Conservation (phyloP, 2,329 filamentous ascomycete genomes). For the Coleophoma eucalyptorum region DNA sequence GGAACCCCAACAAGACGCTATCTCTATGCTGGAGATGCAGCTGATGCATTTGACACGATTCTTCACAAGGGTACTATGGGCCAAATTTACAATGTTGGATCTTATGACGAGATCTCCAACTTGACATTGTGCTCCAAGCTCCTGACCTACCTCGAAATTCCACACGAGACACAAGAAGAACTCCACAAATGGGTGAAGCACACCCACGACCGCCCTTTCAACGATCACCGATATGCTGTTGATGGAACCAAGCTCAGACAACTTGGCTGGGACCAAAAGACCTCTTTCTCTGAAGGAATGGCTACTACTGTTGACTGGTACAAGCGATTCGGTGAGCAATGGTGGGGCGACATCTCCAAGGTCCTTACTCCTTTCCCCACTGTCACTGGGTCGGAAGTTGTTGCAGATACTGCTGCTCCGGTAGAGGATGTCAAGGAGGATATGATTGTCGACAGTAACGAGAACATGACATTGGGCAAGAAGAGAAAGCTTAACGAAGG, state of each 20-base stretch:
- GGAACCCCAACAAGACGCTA: constrained; percentile 73
- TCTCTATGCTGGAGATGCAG: constrained; percentile 74
- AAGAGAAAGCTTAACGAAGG: constrained; percentile 18
- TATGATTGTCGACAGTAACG: constrained; percentile 16
- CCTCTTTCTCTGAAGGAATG: constrained; percentile 59
- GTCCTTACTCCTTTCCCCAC: constrained; percentile 66
- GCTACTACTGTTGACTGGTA: constrained; percentile 68
- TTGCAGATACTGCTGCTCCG: constrained; percentile 31
- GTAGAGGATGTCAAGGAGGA: constrained; percentile 25
- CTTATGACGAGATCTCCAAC: constrained; percentile 74
- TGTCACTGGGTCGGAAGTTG: constrained; percentile 50
- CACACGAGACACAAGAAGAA: constrained; percentile 44
- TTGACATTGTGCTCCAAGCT: constrained; percentile 63
- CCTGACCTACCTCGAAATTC: constrained; percentile 57
- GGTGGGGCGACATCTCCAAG: constrained; percentile 70
- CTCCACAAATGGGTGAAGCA: constrained; percentile 66
- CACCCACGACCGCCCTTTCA: constrained; percentile 75
- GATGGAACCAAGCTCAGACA: constrained; percentile 64
- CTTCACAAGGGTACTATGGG: constrained; percentile 72
- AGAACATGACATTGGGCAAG: constrained; percentile 22
- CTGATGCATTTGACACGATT: constrained; percentile 80
- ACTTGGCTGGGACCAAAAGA: constrained; percentile 69
- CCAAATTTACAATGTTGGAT: constrained; percentile 80
- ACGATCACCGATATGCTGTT: constrained; percentile 70
- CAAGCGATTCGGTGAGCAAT: constrained; percentile 57